Percentiles rank a stretch among this genome's conserved stretches.
These are phyloP conservation scores for Cladosporium halotolerans DNA, from an alignment of 2,329 filamentous ascomycete genomes.

Conservation along the genomic window DNA sequence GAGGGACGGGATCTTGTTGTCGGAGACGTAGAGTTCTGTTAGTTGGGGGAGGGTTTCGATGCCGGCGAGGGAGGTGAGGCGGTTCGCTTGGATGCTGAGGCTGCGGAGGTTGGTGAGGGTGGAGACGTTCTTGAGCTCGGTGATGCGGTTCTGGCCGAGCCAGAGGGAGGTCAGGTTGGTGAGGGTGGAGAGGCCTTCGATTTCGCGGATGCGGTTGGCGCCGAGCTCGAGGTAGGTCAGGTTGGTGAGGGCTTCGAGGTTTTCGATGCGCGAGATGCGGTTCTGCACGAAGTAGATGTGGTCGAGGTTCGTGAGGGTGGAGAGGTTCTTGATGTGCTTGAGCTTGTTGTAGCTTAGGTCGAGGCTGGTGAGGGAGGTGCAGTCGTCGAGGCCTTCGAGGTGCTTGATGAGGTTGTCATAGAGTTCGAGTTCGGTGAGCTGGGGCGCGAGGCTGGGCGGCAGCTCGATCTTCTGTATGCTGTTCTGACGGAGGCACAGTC, in stretches of 20 bases:
- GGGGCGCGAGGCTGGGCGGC: conserved; percentile 58
- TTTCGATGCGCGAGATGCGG: conserved; percentile 83
- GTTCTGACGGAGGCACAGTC: conserved; percentile 90
- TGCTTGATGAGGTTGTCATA: conserved; percentile 95
- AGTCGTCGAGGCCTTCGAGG: conserved; percentile 72
- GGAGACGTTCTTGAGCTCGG: conserved; percentile 69
- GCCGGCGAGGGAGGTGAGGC: conserved; percentile 71
- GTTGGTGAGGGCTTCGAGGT: conserved; percentile 65
- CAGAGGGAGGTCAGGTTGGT: conserved; percentile 79
- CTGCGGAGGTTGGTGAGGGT: conserved; percentile 73
- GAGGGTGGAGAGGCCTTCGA: conserved; percentile 75
- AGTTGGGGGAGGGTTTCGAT: conserved; percentile 68
- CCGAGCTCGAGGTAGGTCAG: conserved; percentile 83
- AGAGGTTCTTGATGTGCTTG: conserved; percentile 90
- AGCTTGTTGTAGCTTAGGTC: conserved; percentile 99
- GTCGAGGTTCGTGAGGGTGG: conserved; percentile 67
- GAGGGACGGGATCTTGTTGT: conserved; percentile 79
- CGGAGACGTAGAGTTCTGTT: conserved; percentile 91
- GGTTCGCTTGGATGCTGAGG: conserved; percentile 91
- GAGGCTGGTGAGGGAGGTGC: conserved; percentile 68
- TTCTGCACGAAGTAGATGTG: conserved; percentile 94
- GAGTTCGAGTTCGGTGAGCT: conserved; percentile 78
- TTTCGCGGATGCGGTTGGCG: conserved; percentile 84
- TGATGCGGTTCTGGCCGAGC: conserved; percentile 96
- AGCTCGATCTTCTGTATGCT: conserved; percentile 74